Percentiles rank a stretch among this genome's conserved stretches.
Evolutionary conservation across 73 alveolate species (phyloP).

Genomic region (Breviolum minutum): DNA sequence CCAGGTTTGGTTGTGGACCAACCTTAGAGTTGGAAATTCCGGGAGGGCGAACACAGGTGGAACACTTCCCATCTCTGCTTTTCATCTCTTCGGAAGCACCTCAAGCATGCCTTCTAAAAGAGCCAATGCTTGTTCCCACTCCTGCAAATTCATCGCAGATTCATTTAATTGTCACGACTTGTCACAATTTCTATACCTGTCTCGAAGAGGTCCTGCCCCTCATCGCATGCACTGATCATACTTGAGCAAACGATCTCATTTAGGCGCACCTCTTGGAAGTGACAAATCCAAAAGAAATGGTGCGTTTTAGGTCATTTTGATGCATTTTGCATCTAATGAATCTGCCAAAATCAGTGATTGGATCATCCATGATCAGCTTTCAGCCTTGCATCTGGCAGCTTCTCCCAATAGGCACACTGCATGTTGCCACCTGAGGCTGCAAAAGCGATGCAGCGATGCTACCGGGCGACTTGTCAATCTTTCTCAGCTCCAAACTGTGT

Average conservation of each 20-base stretch:
- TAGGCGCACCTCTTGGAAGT: neutral
- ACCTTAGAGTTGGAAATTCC: neutral
- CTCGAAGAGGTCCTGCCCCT: neutral
- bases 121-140: constrained; percentile 17
- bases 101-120: neutral
- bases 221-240: constrained; percentile 25
- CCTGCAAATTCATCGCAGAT: neutral
- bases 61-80: no score
- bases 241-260: neutral
- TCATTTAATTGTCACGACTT: neutral
- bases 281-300: neutral
- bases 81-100: neutral
- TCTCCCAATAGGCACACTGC: neutral
- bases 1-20: constrained; percentile 3
- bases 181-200: neutral
- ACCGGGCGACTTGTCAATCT: neutral
- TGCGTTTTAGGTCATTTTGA: no score
- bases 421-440: neutral
- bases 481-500: neutral
- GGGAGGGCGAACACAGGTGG: neutral
- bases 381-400: neutral
- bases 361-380: neutral
- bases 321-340: neutral
- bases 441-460: neutral
- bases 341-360: neutral